Conservation (phyloP, 352 stramenopile genomes). For the Aphanomyces astaci region DNA sequence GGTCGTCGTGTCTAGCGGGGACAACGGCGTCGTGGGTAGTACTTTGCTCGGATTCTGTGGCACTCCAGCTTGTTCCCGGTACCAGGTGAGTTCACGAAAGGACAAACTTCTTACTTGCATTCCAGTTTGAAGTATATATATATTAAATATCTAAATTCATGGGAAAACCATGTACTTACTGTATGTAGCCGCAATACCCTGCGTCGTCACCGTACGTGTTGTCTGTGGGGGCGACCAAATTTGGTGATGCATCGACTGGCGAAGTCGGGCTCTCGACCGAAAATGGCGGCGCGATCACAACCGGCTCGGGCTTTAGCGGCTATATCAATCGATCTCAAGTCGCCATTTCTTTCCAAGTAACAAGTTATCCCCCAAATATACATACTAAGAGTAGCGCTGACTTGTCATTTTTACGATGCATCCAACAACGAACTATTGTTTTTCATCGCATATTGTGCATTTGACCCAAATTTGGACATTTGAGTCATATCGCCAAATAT, state of each 20-base stretch:
- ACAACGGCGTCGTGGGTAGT: conserved; percentile 52
- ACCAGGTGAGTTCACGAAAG: too few relatives aligned
- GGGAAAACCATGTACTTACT: too few relatives aligned
- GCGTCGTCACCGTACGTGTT: conserved; percentile 71
- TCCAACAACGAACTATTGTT: too few relatives aligned
- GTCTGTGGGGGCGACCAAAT: conserved; percentile 51
- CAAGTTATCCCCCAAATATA: neutral
- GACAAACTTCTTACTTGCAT: too few relatives aligned
- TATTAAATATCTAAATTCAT: too few relatives aligned
- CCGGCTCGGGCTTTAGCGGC: conserved; percentile 59
- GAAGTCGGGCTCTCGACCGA: conserved; percentile 46
- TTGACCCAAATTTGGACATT: too few relatives aligned
- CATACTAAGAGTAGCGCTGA: too few relatives aligned
- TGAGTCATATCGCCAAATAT: too few relatives aligned
- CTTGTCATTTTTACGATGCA: too few relatives aligned
- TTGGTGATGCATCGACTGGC: conserved; percentile 30
- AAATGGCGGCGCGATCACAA: conserved; percentile 54
- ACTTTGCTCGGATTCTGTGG: conserved; percentile 45
- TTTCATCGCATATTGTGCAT: too few relatives aligned
- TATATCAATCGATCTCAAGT: conserved; percentile 39
- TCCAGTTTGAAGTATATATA: too few relatives aligned
- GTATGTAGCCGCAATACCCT: conserved; percentile 59
- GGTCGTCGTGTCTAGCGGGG: conserved; percentile 56
- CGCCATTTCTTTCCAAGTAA: conserved; percentile 29
- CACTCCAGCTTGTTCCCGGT: conserved; percentile 35